Base-by-base conservation (phyloP, 2,329 filamentous ascomycete genomes). In the Sporothrix mexicana region DNA sequence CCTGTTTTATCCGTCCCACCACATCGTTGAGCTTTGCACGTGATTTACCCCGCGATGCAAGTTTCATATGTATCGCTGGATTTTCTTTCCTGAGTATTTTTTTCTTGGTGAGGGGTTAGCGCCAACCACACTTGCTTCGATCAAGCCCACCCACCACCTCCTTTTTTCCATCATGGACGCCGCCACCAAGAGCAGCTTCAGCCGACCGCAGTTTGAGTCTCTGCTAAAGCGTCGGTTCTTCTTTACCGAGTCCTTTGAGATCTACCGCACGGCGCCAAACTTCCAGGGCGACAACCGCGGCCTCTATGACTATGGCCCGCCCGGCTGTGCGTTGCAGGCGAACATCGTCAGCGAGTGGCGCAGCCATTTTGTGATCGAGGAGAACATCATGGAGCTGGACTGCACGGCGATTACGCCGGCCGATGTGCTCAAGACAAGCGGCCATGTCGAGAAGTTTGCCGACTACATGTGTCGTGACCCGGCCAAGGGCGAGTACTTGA, bases 401-500 rank as follows among this genome's bases (percentile, higher is more conserved):
- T 97, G 94, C 85, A 96, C 93, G 51, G 96, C 95, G 84, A 84
- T 99, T 80, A 99, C 96, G 55, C 96, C 96, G 47, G 90, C 96
- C 79, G 93, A 96, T 64, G 93, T 99, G 49, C 89, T 99, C 80
- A 97, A 98, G 88, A 97, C 95, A 70, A 93, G 90, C 81, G 96
- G 96, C 76, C 96, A 99, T 84, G 96, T 98, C 76, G 95, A 98
- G 83, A 97, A 97, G 83, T 98, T 98, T 80, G 93, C 94, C 83
- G 95, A 98, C 82, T 98, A 93, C 93, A 98, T 98, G 95, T 97
- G 93, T 90, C 97, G 97, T 83, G 96, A 99, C 82, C 94, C 95
- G 75, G 97, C 97, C 88, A 97, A 92, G 78, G 96, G 96, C 80
- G 96, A 99, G 82, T 97, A 98, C 80, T 90, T 99, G 81, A 90